Evolutionary conservation across 1,284 basidiomycete species (phyloP), one percentile per base, ranked within the genome.

Genomic region (Kalmanozyma brasiliensis): DNA sequence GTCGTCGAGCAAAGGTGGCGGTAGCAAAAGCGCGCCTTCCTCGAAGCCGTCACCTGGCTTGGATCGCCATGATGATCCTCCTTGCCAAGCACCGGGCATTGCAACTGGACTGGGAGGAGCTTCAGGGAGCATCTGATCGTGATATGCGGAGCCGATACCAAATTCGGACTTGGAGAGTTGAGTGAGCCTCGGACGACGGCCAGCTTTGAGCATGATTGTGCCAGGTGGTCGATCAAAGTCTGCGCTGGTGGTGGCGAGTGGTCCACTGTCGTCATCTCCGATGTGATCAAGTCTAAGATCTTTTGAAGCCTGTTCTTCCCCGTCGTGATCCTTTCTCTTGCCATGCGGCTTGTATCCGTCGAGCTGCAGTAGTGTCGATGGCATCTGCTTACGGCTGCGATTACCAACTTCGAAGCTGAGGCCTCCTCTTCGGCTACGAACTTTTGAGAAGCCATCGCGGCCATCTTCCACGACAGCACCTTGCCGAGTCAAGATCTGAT

Each of bases 51-150:
- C 70, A 5, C 65, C 66, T 11, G 60, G 55, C 20, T 62, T 67
- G n/a, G 56, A 48, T 3, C 72, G 43, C 65, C 73, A 73, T 8
- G 63, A 56, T 7, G 52, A 53, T 13, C 74, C 73, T 16, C 67
- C 73, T 1, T 61, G 70, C 75, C 73, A 81, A 1, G 69, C 76
- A n/a, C 79, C 79, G 0, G 79, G 79, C 79, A 81, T 81, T 4
- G 65, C 76, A 8, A 81, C 48, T 6, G 79, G 79, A 29, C 73
- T 74, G 2, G 77, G 74, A 38, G 79, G 79, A 3, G 74, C 66
- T 13, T 79, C 75, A 13, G 65, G 69, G 3, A 69, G 55, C 4
- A 40, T 61, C 11, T 53, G 46, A 8, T 49, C 33, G 36, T 61
- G 56, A 20, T 41, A 67, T 1, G 68, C 40, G 4, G 76, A 78